phyloP scores from a whole-genome alignment of 768 basidiomycete genomes.

The Panellus pusillus region DNA sequence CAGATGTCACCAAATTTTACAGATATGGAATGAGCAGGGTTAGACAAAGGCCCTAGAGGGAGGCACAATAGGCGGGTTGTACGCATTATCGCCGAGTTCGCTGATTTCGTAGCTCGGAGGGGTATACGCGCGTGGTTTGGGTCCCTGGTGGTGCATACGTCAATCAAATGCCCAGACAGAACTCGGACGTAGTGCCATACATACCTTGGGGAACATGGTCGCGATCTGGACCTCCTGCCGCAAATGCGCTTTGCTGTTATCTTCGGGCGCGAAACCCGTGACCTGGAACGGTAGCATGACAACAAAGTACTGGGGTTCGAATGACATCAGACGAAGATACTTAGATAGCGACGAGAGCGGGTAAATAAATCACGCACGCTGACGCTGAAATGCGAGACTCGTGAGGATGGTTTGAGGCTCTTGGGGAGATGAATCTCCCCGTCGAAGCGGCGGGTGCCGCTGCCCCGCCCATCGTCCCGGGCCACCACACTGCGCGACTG shows the following conservation, averaged over 20 bases:
- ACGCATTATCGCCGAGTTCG: conserved; percentile 16
- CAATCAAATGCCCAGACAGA: neutral
- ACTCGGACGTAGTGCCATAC: neutral
- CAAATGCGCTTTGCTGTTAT: conserved; percentile 1
- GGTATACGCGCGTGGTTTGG: conserved; percentile 15
- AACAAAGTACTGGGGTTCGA: conserved; percentile 11
- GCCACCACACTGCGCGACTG: conserved; percentile 21
- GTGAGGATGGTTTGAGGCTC: conserved; percentile 18
- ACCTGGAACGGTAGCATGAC: conserved; percentile 18
- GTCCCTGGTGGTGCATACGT: conserved; percentile 1
- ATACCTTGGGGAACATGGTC: conserved; percentile 16
- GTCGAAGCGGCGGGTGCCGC: conserved; percentile 12
- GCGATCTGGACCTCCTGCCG: conserved; percentile 21
- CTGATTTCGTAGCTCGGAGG: conserved; percentile 18
- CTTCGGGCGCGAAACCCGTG: conserved; percentile 12
- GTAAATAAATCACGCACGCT: neutral
- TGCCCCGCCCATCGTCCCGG: conserved; percentile 5
- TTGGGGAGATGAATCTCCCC: conserved; percentile 23
- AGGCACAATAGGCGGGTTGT: conserved; percentile 2
- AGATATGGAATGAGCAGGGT: neutral
- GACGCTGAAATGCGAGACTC: conserved; percentile 15
- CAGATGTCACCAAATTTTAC: neutral
- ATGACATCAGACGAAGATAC: neutral
- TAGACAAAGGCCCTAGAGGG: conserved; percentile 14
- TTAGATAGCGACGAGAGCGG: neutral